phyloP scores from a whole-genome alignment of 2,329 filamentous ascomycete genomes.

The Hymenoscyphus occultus region DNA sequence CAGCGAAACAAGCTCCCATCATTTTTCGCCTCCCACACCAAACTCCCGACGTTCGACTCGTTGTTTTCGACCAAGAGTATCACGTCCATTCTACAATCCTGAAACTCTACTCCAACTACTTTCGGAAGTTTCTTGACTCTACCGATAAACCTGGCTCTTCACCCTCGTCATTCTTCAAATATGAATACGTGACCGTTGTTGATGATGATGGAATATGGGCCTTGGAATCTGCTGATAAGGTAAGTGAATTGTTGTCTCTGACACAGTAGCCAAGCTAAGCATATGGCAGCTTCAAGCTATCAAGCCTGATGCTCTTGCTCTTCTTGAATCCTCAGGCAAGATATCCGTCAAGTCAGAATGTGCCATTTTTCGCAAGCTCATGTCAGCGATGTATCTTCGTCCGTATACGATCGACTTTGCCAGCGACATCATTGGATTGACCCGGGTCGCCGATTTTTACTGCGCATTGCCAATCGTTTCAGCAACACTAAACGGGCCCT shows the following conservation, averaged over 20 bases:
- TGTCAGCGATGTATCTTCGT: neutral
- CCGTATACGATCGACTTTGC: neutral
- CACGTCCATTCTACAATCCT: slow-evolving; percentile 19
- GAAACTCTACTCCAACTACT: slow-evolving; percentile 16
- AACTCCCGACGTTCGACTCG: slow-evolving; percentile 5
- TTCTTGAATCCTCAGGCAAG: neutral
- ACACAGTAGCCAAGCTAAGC: neutral
- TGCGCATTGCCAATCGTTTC: slow-evolving; percentile 8
- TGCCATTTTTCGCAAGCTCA: neutral
- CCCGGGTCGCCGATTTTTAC: slow-evolving; percentile 4
- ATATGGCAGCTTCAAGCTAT: neutral
- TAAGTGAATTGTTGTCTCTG: no score
- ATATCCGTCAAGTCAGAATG: neutral
- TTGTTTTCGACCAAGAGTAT: slow-evolving; percentile 12
- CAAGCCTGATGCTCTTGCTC: neutral
- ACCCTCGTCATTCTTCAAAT: neutral
- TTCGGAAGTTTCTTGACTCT: slow-evolving; percentile 14
- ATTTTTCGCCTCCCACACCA: neutral
- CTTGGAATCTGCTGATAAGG: neutral
- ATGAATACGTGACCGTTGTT: slow-evolving; percentile 3
- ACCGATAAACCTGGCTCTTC: neutral
- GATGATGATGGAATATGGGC: slow-evolving; percentile 4
- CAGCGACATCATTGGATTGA: neutral
- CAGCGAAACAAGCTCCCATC: neutral
- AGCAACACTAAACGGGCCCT: neutral